These are phyloP conservation scores for Physaria fendleri DNA, from an alignment of 345 rosid species.

Conservation along the genomic window DNA sequence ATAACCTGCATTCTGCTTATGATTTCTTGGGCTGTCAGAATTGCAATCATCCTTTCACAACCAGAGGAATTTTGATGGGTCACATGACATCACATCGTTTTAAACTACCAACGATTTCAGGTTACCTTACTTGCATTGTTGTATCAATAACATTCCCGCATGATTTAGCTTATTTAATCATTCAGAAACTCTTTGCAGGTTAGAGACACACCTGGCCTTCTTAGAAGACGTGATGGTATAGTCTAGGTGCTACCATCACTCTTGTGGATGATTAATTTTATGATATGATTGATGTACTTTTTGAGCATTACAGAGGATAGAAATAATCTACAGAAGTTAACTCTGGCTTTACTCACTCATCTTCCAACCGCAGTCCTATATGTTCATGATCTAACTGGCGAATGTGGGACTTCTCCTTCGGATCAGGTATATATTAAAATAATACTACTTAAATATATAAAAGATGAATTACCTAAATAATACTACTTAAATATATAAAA, in stretches of 20 bases:
- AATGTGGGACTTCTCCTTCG: constrained; percentile 88
- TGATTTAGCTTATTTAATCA: constrained; percentile 5
- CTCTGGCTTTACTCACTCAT: constrained; percentile 88
- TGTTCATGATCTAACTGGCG: constrained; percentile 95
- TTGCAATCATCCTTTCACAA: constrained; percentile 95
- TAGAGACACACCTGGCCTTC: constrained; percentile 93
- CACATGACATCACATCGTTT: constrained; percentile 68
- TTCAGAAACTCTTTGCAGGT: constrained; percentile 44
- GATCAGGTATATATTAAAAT: constrained; percentile 60
- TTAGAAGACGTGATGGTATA: constrained; percentile 80
- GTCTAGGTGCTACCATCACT: constrained; percentile 7
- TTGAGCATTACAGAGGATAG: constrained; percentile 55
- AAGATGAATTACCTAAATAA: too few species aligned
- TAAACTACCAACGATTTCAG: constrained; percentile 69
- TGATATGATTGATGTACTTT: not conserved
- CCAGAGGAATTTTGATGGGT: constrained; percentile 96
- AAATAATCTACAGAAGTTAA: constrained; percentile 85
- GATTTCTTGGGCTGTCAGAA: constrained; percentile 39
- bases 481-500: too few species aligned
- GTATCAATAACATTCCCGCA: not conserved
- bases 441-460: too few species aligned
- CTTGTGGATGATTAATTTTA: not conserved
- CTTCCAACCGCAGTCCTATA: constrained; percentile 85
- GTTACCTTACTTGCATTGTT: constrained; percentile 28
- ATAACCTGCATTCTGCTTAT: constrained; percentile 6